phyloP scores from a whole-genome alignment of 1,139 yeast species.

The Diutina scorzettiae region DNA sequence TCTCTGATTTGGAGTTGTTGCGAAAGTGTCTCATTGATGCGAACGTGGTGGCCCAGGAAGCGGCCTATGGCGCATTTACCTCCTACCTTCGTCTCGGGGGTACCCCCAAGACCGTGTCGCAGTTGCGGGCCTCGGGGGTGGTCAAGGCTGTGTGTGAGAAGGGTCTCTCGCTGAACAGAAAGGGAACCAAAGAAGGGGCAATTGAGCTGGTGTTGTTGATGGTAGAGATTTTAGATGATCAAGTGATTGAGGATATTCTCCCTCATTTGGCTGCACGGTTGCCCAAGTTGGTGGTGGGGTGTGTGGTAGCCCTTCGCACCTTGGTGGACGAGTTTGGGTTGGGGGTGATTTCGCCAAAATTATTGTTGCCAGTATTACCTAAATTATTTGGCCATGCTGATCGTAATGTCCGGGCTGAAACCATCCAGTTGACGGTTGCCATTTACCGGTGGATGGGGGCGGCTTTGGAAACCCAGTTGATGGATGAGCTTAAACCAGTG shows the following conservation, averaged over 20 bases:
- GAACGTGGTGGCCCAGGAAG: constrained; percentile 88
- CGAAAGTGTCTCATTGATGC: constrained; percentile 57
- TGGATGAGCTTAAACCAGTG: constrained; percentile 74
- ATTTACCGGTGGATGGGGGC: constrained; percentile 70
- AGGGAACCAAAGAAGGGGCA: constrained; percentile 60
- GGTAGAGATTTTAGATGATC: constrained; percentile 52
- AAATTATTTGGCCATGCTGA: constrained; percentile 82
- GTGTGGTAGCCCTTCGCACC: constrained; percentile 42
- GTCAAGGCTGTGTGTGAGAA: constrained; percentile 62
- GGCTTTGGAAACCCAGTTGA: constrained; percentile 44
- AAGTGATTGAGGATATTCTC: constrained; percentile 54
- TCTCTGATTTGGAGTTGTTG: constrained; percentile 32
- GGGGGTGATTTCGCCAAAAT: constrained; percentile 42
- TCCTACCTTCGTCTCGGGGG: constrained; percentile 56
- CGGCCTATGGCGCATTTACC: constrained; percentile 49
- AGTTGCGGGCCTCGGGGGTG: constrained; percentile 29
- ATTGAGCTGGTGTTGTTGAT: constrained; percentile 49
- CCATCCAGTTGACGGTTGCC: constrained; percentile 58
- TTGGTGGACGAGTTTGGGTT: constrained; percentile 66
- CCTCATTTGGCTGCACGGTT: constrained; percentile 52
- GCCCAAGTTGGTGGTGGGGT: constrained; percentile 73
- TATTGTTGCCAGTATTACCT: constrained; percentile 47
- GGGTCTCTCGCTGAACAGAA: constrained; percentile 65
- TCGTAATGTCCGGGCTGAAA: constrained; percentile 71
- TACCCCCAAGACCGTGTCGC: constrained; percentile 18